phyloP scores from a whole-genome alignment of 169 alveolate genomes.

The Hammondia hammondi region DNA sequence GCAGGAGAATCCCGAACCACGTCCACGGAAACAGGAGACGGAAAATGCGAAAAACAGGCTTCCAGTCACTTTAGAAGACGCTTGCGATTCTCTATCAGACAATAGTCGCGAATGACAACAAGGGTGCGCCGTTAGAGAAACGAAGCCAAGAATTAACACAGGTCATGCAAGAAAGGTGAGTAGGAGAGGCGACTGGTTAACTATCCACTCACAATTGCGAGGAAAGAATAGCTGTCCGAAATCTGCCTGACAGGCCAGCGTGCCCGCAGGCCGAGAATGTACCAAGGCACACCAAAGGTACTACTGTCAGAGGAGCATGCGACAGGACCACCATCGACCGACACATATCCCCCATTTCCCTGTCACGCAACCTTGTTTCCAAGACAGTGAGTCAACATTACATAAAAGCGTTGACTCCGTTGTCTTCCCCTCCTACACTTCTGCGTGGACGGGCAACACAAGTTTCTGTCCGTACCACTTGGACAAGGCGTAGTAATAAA shows the following conservation, averaged over 20 bases:
- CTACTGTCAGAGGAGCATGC: neutral
- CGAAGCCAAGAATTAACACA: neutral
- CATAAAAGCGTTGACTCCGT: neutral
- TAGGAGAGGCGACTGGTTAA: neutral
- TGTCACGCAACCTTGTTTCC: neutral
- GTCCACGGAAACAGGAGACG: too few species aligned
- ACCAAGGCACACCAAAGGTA: neutral
- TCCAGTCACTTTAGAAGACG: too few species aligned
- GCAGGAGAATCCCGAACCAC: too few species aligned
- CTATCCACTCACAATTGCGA: neutral
- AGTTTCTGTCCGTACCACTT: constrained; percentile 71
- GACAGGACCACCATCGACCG: neutral
- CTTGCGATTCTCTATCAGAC: too few species aligned
- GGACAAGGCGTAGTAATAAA: constrained; percentile 90
- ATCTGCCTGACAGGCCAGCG: neutral
- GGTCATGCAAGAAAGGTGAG: neutral
- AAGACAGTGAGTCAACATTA: neutral
- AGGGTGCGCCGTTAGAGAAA: too few species aligned
- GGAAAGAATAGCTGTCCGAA: too few species aligned
- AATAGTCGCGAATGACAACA: too few species aligned
- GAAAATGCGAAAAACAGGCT: too few species aligned
- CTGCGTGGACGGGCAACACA: constrained; percentile 65
- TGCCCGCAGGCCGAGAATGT: neutral
- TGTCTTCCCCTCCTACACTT: constrained; percentile 6
- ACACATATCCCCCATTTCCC: neutral